Conservation (phyloP, 1,284 basidiomycete species). For the Trichosporon sp. region DNA sequence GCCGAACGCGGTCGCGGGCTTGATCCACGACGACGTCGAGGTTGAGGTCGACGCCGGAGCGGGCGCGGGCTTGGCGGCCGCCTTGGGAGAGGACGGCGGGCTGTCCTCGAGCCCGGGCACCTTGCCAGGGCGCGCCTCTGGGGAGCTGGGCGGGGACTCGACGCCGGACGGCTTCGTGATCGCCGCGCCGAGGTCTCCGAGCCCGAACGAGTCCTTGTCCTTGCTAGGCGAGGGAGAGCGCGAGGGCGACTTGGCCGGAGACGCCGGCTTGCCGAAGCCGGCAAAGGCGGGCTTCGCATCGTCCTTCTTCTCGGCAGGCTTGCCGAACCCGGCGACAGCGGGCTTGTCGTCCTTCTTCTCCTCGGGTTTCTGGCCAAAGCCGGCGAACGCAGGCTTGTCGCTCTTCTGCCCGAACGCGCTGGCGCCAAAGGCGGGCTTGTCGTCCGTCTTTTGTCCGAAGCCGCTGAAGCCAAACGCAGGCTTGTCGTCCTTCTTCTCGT, state of each 20-base stretch:
- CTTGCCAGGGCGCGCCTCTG: constrained; percentile 12
- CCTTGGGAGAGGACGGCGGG: constrained; percentile 20
- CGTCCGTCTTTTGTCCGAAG: constrained; percentile 1
- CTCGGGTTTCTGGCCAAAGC: constrained; percentile 19
- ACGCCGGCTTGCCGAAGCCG: not conserved
- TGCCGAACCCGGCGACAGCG: not conserved
- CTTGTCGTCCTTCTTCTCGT: constrained; percentile 3
- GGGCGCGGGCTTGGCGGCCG: constrained; percentile 18
- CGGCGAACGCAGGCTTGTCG: constrained; percentile 16
- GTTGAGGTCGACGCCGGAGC: constrained; percentile 10
- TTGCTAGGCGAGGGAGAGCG: not conserved
- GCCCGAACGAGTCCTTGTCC: constrained; percentile 33
- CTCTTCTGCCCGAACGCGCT: not conserved
- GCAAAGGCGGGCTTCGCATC: not conserved
- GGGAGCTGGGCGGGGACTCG: constrained; percentile 33
- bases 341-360: constrained; percentile 4
- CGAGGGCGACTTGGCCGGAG: not conserved
- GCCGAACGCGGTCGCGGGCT: constrained; percentile 43
- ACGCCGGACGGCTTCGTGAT: constrained; percentile 28
- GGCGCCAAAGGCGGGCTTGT: constrained; percentile 8
- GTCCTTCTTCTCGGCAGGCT: constrained; percentile 4
- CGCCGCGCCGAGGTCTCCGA: constrained; percentile 35
- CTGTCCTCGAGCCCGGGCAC: constrained; percentile 19
- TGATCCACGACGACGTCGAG: constrained; percentile 33
- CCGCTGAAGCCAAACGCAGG: constrained; percentile 11